Evolutionary conservation across 2,329 filamentous ascomycete genomes (phyloP), one percentile per base, ranked within the genome.

Genomic region (Aspergillus awamori): DNA sequence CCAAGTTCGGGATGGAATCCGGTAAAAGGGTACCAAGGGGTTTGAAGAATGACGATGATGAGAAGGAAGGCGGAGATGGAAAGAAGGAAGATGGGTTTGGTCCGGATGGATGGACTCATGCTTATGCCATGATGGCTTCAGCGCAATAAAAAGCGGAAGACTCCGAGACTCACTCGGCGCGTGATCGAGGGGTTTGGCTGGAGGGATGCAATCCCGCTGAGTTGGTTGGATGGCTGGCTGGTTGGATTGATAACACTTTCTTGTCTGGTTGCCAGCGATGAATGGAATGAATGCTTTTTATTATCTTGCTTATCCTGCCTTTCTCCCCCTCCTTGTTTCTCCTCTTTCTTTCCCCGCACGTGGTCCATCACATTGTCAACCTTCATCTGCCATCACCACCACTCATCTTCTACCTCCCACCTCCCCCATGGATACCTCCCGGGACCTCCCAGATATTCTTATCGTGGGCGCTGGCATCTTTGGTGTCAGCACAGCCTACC

Each of bases 381-480:
- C 5, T 24, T 45, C 41, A 24, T 22, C 20, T 45, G 41, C 20
- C 41, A 20, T 45, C 20, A 24, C 39, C 39, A 20, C 39, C 39
- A 10, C 39, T 20, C 41, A 36, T 3, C 13, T 24, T 22, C 41
- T 10, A 5, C 8, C 22, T n/a, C n/a, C 15, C 51, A 53, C 15
- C 8, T 8, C 26, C 17, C 22, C 52, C 11, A 39, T 53, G 10
- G 11, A 36, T 17, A 13, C 33, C 11, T 36, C 33, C 33, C 10
- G 11, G 11, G 22, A 17, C 20, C 33, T 28, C 15, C 26, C 10
- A 11, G 63, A 67, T 41, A 68, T 73, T 67, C 75, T 89, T 60
- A 88, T 90, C 59, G 76, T 89, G 47, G 88, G 88, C 36, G 85
- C 84, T 7, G 88, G 88, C 48, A 85, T 87, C 30, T 89, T 89